phyloP scores from a whole-genome alignment of 1,284 basidiomycete genomes.

The Cystobasidium slooffiae region DNA sequence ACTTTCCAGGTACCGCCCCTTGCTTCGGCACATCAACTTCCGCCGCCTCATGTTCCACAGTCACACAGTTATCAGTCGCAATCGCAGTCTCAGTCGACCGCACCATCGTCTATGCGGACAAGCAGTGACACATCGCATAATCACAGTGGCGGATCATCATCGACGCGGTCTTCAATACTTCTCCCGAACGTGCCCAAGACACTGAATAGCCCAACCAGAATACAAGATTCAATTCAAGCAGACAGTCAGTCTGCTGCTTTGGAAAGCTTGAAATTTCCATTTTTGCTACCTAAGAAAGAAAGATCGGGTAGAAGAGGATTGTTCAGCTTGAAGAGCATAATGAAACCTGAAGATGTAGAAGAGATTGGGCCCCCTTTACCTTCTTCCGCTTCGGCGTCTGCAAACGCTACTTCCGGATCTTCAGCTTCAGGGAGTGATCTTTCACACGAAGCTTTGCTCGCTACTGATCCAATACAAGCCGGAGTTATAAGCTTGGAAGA shows the following conservation, averaged over 20 bases:
- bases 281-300: constrained; percentile 31
- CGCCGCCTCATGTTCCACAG: not conserved
- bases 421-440: not conserved
- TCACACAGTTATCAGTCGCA: not conserved
- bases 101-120: not conserved
- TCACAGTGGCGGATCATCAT: constrained; percentile 4
- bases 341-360: constrained; percentile 35
- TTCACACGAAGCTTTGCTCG: constrained; percentile 14
- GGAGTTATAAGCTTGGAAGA: constrained; percentile 28
- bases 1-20: not conserved
- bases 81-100: not conserved
- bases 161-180: not conserved
- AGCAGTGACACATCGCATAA: constrained; percentile 1
- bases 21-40: not conserved
- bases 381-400: not conserved
- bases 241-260: constrained; percentile 19
- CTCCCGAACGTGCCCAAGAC: constrained; percentile 2
- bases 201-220: constrained; percentile 3
- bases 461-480: constrained; percentile 37
- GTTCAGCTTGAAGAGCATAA: constrained; percentile 29
- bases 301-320: constrained; percentile 30
- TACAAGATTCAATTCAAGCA: constrained; percentile 22
- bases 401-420: not conserved
- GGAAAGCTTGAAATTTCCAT: constrained; percentile 36
- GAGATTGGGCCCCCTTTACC: constrained; percentile 13